Base-by-base conservation (phyloP, 1,284 basidiomycete species). In the Fistulinella staudtii region DNA sequence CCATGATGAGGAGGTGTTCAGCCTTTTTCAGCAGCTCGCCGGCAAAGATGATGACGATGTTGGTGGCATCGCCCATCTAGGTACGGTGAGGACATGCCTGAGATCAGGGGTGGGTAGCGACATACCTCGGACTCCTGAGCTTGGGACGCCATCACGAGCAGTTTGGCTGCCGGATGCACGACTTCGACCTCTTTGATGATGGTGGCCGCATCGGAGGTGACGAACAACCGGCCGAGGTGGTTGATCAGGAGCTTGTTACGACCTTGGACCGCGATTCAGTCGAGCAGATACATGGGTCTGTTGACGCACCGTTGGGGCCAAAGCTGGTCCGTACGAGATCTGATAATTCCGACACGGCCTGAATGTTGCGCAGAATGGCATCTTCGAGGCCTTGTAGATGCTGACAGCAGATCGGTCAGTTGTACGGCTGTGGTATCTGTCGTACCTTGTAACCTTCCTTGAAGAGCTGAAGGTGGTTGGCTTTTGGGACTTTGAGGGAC, bases 171-270 rank as follows among this genome's bases (percentile, higher is more conserved):
- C 0, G 96, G 96, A 67, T 99, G 96, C 22, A 98, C 92, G 39
- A 99, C 93, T 65, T 99, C 96, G 65, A 98, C 85, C 71, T 99
- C 96, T 53, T 89, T 82, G 63, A 99, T 94, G 70, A 99, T 99
- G 46, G 96, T 99, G 9, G 96, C 96, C 8, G 96, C 95, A 79
- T 99, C 96, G 39, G 92, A 96, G 23, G 96, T 99, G 47, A 99
- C 94, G 68, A 99, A 99, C 38, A 98, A 76, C 62, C 85, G 80
- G 46, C 93, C 93, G 35, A 99, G 76, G 69, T 99, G 96, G 68
- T 97, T 97, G 71, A 97, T 93, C 60, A 97, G 73, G 49, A 97
- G 83, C 68, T 96, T 97, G 70, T 96, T 97, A 46, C 93, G 80
- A 34, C 93, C 93, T 62, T 88, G 49, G n/a, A 43, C 35, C 29